Percentiles rank a stretch among this genome's conserved stretches.
Evolutionary conservation across 202 grass and related monocot genomes (phyloP).

Genomic region (Digitaria exilis): DNA sequence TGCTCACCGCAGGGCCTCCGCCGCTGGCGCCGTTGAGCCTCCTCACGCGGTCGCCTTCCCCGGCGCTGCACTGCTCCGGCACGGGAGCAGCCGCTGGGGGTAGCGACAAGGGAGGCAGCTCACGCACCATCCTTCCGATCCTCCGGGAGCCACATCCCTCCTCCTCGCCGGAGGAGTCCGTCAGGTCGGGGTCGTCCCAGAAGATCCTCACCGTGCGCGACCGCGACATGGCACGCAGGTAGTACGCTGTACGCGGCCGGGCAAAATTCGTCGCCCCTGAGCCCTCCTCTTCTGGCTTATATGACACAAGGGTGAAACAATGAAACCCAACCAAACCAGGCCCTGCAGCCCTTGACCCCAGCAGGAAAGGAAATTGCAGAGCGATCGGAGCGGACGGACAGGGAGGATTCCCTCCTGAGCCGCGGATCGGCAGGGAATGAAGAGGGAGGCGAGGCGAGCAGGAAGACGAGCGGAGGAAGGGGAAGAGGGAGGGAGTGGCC

Average conservation of each 20-base stretch:
- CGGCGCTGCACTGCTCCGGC: constrained; percentile 41
- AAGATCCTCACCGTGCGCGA: constrained; percentile 66
- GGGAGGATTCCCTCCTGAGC: constrained; percentile 31
- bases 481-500: constrained; percentile 15
- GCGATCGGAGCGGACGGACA: not conserved
- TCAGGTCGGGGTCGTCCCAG: constrained; percentile 82
- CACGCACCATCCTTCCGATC: constrained; percentile 52
- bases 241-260: too few species aligned
- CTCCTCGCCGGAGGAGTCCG: constrained; percentile 74
- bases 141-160: constrained; percentile 27
- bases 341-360: constrained; percentile 29
- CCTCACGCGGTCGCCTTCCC: constrained; percentile 24
- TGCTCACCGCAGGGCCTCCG: not conserved
- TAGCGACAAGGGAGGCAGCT: constrained; percentile 26
- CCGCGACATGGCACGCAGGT: constrained; percentile 59
- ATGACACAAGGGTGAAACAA: not conserved
- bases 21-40: not conserved
- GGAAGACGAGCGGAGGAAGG: not conserved
- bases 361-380: constrained; percentile 46
- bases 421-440: constrained; percentile 48
- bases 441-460: too few species aligned
- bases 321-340: not conserved
- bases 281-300: not conserved
- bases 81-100: not conserved
- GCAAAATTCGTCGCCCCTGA: too few species aligned